Evolutionary conservation across 345 rosid species (phyloP).

Genomic region (Euclidium syriacum): DNA sequence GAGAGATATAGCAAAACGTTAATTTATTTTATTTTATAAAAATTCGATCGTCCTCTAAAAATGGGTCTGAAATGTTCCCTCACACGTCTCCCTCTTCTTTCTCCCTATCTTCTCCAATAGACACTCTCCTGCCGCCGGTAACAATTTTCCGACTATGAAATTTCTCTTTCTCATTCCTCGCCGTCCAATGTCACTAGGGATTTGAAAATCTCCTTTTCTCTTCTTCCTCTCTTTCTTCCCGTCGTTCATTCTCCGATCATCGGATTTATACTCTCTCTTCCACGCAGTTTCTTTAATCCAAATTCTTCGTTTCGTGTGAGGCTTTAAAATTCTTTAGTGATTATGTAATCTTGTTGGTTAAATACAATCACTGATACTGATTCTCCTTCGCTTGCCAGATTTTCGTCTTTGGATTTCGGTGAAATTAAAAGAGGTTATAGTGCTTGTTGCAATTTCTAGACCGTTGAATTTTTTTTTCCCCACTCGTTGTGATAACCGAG

Average conservation of each 20-base stretch:
- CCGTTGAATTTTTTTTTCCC: neutral
- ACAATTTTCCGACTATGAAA: slow-evolving; percentile 14
- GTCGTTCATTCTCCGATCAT: slow-evolving; percentile 6
- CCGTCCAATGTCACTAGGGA: neutral
- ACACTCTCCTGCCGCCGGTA: slow-evolving; percentile 26
- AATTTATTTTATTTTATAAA: too few relatives aligned
- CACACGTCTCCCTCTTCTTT: slow-evolving; percentile 34
- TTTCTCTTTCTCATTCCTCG: neutral
- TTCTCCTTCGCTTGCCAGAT: slow-evolving; percentile 22
- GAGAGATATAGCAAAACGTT: too few relatives aligned
- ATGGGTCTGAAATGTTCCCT: slow-evolving; percentile 37
- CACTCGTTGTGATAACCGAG: neutral
- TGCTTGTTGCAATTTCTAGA: neutral
- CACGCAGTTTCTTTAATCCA: too few relatives aligned
- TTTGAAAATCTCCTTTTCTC: neutral
- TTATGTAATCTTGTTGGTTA: neutral
- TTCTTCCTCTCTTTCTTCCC: neutral
- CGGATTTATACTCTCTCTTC: too few relatives aligned
- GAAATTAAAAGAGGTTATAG: neutral
- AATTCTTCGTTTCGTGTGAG: neutral
- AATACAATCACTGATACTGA: slow-evolving; percentile 4
- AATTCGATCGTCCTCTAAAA: slow-evolving; percentile 30
- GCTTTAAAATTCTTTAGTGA: neutral
- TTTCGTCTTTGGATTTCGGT: neutral
- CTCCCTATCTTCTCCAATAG: slow-evolving; percentile 6